These are phyloP conservation scores for Vigna angularis DNA, from an alignment of 306 rosid species.

Conservation along the genomic window DNA sequence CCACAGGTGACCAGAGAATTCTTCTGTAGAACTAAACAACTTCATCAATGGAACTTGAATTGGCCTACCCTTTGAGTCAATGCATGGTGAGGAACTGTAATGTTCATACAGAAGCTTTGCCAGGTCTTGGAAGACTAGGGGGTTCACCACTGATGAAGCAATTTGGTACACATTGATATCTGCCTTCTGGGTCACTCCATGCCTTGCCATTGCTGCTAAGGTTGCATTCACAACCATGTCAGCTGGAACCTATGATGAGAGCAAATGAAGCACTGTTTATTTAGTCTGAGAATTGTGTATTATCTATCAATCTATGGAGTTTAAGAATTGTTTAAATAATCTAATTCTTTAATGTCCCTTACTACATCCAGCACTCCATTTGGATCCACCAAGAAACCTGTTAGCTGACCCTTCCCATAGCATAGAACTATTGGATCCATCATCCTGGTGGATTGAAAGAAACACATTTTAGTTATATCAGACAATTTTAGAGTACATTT, in stretches of 20 bases:
- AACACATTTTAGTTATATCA: constrained; percentile 34
- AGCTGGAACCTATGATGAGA: constrained; percentile 74
- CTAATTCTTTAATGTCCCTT: constrained; percentile 35
- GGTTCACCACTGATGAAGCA: constrained; percentile 91
- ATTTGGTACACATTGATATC: constrained; percentile 85
- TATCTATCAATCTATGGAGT: not conserved
- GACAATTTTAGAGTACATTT: not conserved
- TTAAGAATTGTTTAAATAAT: constrained; percentile 22
- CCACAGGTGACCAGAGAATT: constrained; percentile 85
- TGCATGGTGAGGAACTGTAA: constrained; percentile 72
- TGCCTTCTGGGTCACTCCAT: constrained; percentile 65
- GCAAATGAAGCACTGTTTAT: constrained; percentile 27
- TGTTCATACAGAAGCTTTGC: constrained; percentile 70
- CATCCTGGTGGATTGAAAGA: constrained; percentile 62
- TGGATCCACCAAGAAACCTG: constrained; percentile 88
- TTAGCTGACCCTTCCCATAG: constrained; percentile 94
- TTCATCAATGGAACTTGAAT: constrained; percentile 82
- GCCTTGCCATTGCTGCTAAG: constrained; percentile 89
- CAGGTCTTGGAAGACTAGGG: constrained; percentile 66
- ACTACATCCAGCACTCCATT: constrained; percentile 93
- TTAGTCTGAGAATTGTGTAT: not conserved
- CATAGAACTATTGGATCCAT: constrained; percentile 94
- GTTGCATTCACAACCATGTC: constrained; percentile 97
- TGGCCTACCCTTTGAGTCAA: constrained; percentile 77
- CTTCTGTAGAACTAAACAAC: constrained; percentile 80